A percentile compares a stretch with the other conserved stretches of the same genome.
These are phyloP conservation scores for Physcomitrium patens DNA, from an alignment of 225 moss, liverwort and hornwort species.

Conservation along the genomic window DNA sequence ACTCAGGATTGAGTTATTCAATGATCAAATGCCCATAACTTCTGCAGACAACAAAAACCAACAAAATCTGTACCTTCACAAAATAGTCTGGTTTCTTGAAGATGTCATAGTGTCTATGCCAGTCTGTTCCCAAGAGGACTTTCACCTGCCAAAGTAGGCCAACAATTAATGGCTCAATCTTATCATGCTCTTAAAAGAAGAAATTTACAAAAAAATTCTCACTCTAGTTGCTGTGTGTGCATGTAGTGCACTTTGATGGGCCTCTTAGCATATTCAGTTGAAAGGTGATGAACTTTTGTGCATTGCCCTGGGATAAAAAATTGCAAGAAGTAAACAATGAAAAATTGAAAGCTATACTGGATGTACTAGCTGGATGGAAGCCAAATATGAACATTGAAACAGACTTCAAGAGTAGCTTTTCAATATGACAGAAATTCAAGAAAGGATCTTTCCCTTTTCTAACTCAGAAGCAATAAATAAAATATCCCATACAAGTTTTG, in stretches of 20 bases:
- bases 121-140: slow-evolving; percentile 77
- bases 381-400: background rate
- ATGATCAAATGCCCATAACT: slow-evolving; percentile 5
- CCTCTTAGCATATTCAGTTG: background rate
- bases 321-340: background rate
- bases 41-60: background rate
- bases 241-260: background rate
- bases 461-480: background rate
- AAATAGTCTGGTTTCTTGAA: slow-evolving; percentile 88
- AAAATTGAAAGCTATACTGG: background rate
- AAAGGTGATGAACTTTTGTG: background rate
- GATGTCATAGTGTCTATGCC: slow-evolving; percentile 79
- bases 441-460: background rate
- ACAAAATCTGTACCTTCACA: slow-evolving; percentile 60
- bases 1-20: background rate
- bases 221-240: background rate
- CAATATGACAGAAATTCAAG: background rate
- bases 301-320: background rate
- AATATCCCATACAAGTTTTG: background rate
- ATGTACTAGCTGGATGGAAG: background rate
- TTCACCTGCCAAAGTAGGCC: slow-evolving; percentile 58
- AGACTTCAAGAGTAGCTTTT: background rate
- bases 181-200: background rate
- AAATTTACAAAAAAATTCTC: background rate
- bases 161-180: background rate